Base-by-base conservation (phyloP, 2,329 filamentous ascomycete genomes). In the Claviceps spartinae region DNA sequence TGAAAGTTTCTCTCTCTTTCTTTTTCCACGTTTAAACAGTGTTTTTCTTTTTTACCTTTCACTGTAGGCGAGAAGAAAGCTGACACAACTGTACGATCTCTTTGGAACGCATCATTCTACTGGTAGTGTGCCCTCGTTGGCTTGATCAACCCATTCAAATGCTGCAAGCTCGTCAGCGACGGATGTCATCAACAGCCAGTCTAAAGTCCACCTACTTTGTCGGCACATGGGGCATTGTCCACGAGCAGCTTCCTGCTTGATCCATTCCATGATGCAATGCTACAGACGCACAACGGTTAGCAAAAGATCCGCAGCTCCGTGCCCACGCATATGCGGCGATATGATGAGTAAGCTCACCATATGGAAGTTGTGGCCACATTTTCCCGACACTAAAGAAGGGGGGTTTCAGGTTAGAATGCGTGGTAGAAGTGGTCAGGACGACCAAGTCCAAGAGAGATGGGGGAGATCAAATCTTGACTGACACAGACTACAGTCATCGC, bases 181-280 rank as follows among this genome's bases (percentile, higher is more conserved):
- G 26, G n/a, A 41, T 42, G 2, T 36, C 20, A 48, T 37, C 24
- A 46, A 13, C 4, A 13, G n/a, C 34, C 20, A 6, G 5, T 41
- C 37, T 47, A 16, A 48, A 26, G 18, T 30, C 11, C 40, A 8
- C 47, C 62, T 77, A 93, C 88, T 88, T 69, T 97, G 93, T 59
- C 93, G 81, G 65, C 93, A 98, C 93, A 98, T 97, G 30, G 93
- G 93, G 66, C 93, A 98, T 57, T 96, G 85, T 22, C 91, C 91
- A 61, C 89, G 91, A 30, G 90, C 87, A 13, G 88, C 83, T 57
- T 97, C 93, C 66, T 96, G 90, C 63, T 93, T 88, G 60, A 98
- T 88, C 93, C 93, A 98, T 62, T 89, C 87, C 61, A 86, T 77
- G 60, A 98, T 93, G 69, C 93, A 98, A 69, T 98, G 93, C 89